Evolutionary conservation across 352 stramenopile species (phyloP).

Genomic region (Phytophthora quininea): DNA sequence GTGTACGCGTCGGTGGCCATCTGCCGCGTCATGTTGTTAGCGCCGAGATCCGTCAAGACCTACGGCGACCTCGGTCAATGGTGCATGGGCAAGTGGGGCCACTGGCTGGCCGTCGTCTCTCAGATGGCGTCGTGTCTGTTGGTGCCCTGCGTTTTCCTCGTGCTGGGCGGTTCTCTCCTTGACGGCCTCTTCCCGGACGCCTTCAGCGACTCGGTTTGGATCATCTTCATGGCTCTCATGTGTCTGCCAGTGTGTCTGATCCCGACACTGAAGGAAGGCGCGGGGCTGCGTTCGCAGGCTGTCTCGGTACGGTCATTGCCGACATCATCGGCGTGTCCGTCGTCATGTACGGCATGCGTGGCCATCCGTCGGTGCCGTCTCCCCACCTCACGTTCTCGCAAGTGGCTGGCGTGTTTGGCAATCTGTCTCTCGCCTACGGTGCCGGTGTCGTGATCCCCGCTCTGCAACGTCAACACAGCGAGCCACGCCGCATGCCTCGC

Average conservation of each 20-base stretch:
- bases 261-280: slow-evolving; percentile 64
- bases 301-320: slow-evolving; percentile 54
- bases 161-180: slow-evolving; percentile 51
- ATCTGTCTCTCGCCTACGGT: slow-evolving; percentile 63
- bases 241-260: slow-evolving; percentile 57
- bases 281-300: slow-evolving; percentile 57
- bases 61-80: slow-evolving; percentile 62
- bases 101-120: slow-evolving; percentile 47
- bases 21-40: slow-evolving; percentile 56
- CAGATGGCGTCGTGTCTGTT: slow-evolving; percentile 57
- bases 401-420: slow-evolving; percentile 57
- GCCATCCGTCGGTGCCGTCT: slow-evolving; percentile 43
- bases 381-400: slow-evolving; percentile 53
- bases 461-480: slow-evolving; percentile 57
- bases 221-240: slow-evolving; percentile 60
- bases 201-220: slow-evolving; percentile 53
- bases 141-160: slow-evolving; percentile 56
- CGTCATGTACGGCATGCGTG: slow-evolving; percentile 56
- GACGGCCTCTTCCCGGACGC: slow-evolving; percentile 50
- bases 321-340: slow-evolving; percentile 56
- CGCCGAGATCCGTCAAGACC: slow-evolving; percentile 50
- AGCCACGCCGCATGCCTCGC: slow-evolving; percentile 61
- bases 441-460: slow-evolving; percentile 62
- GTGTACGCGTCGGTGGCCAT: slow-evolving; percentile 54
- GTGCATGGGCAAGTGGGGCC: slow-evolving; percentile 46